phyloP scores from a whole-genome alignment of 169 alveolate species.

The Eimeria brunetti region DNA sequence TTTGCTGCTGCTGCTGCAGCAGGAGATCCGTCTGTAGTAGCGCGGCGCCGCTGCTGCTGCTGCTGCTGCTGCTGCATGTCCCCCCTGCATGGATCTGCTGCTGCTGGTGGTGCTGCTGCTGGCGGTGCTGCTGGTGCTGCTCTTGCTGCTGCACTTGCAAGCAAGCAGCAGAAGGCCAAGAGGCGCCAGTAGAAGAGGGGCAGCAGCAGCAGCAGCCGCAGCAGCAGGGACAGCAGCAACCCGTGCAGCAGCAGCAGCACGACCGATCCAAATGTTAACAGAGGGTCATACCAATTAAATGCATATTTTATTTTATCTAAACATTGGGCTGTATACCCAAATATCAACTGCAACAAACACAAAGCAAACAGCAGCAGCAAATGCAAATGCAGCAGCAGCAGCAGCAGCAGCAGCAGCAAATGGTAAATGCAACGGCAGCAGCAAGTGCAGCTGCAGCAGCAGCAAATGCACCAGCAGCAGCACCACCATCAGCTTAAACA shows the following conservation, averaged over 20 bases:
- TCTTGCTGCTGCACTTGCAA: background rate
- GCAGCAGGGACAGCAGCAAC: conserved; percentile 37
- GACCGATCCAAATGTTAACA: conserved; percentile 56
- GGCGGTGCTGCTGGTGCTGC: background rate
- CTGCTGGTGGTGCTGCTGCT: background rate
- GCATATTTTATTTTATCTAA: conserved; percentile 79
- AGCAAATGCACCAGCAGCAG: background rate
- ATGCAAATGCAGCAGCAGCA: background rate
- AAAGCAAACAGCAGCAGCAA: conserved; percentile 2
- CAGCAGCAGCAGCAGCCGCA: conserved; percentile 1
- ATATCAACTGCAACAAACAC: conserved; percentile 40
- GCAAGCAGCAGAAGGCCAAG: conserved; percentile 24
- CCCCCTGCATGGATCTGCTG: background rate
- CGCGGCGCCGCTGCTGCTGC: conserved; percentile 27
- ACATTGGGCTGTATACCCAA: conserved; percentile 70
- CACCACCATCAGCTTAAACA: background rate
- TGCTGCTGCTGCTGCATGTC: background rate
- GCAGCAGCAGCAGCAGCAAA: background rate
- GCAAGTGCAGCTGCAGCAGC: conserved; percentile 9
- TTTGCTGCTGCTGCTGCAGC: conserved; percentile 49
- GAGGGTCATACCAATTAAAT: conserved; percentile 81
- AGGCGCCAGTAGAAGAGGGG: conserved; percentile 75
- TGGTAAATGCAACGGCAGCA: too few relatives aligned
- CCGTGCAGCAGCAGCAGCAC: conserved; percentile 45
- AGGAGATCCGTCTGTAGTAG: background rate